Evolutionary conservation across 495 filamentous ascomycete species (phyloP), one percentile per base, ranked within the genome.

Genomic region (Halenospora varia): DNA sequence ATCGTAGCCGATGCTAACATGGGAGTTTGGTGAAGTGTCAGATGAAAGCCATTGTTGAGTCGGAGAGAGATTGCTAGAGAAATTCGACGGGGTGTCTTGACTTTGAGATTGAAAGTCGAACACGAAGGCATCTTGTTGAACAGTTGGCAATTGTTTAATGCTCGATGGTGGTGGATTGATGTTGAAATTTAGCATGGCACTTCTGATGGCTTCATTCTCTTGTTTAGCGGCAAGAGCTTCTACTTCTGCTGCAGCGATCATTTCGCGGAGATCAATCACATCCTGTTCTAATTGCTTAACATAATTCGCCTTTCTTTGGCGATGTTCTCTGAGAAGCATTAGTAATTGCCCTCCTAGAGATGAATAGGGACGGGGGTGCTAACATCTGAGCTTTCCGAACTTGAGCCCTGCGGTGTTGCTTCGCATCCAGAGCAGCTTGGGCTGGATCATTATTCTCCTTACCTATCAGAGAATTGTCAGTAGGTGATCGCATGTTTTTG

Each of bases 251-350:
- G 40, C 51, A 26, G 67, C 65, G 59, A 81, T 78, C 63, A 73
- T 57, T 23, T 77, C 72, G 10, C 78, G 73, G 20, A 76, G 62
- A 25, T 66, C 61, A 17, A 68, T 68, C 1, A 77, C 62, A 51
- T 80, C 77, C 60, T 68, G 65, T 71, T 81, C 78, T 26, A 80
- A 71, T 62, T 75, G 62, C 57, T 74, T 75, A 55, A 77, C 70
- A 63, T 79, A 75, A 66, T 79, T 76, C 20, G 72, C 73, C 61
- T 81, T 80, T 25, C 75, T 72, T 60, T 79, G 74, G 3, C 77
- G 75, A 57, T 81, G 78, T 59, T 77, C 56, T n/a, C 63, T 66
- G 48, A 11, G 2, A 18, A 40, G 15, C 26, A 42, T 60, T 25
- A 60, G 56, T 35, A 25, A 22, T 25, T 51, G 39, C 13, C 48